These are phyloP conservation scores for Hanseniaspora vineae DNA, from an alignment of 805 yeast genomes.

Conservation along the genomic window DNA sequence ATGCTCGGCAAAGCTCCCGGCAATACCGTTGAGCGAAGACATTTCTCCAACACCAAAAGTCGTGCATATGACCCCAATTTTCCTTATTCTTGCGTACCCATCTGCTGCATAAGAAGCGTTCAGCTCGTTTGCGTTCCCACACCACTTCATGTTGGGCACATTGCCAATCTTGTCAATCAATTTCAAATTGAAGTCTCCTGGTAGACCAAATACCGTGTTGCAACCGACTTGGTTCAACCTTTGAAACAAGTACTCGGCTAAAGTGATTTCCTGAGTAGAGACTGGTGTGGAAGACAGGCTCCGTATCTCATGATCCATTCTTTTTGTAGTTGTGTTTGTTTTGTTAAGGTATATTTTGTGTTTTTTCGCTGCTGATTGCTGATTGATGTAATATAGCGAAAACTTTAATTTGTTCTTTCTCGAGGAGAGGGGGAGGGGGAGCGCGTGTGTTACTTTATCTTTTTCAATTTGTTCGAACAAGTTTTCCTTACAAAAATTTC, in stretches of 20 bases:
- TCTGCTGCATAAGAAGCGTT: constrained; percentile 88
- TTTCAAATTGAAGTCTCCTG: constrained; percentile 59
- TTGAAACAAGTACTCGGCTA: constrained; percentile 54
- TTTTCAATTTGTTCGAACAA: no score
- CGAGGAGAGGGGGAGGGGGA: no score
- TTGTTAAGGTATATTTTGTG: background rate
- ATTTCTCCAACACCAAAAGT: constrained; percentile 90
- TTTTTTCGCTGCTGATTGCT: no score
- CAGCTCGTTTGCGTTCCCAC: constrained; percentile 79
- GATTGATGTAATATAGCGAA: no score
- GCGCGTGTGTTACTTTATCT: no score
- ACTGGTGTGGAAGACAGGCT: constrained; percentile 3
- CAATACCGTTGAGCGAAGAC: constrained; percentile 70
- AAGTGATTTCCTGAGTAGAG: constrained; percentile 23
- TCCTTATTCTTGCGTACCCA: constrained; percentile 56
- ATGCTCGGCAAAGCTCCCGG: constrained; percentile 74
- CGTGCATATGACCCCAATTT: constrained; percentile 25
- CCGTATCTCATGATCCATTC: background rate
- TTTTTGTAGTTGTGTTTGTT: background rate
- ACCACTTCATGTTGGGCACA: constrained; percentile 44
- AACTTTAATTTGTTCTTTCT: no score
- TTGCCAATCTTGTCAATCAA: constrained; percentile 53
- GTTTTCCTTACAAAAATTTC: no score
- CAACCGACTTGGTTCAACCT: constrained; percentile 40
- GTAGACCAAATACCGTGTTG: constrained; percentile 56